These are phyloP conservation scores for Taxillus chinensis DNA, from an alignment of 164 flowering plant genomes.

Conservation along the genomic window DNA sequence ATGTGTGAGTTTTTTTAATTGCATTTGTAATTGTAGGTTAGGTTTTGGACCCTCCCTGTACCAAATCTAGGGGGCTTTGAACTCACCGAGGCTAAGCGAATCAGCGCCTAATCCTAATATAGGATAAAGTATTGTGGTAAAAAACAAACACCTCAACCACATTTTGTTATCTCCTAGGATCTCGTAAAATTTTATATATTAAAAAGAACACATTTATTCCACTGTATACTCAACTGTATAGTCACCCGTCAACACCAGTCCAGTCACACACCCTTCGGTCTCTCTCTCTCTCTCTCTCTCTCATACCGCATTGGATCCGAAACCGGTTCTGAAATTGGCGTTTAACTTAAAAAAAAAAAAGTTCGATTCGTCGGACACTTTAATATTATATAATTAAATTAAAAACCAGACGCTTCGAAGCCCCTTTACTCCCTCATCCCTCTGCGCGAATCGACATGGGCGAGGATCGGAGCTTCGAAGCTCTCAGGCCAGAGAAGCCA, in stretches of 20 bases:
- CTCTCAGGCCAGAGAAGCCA: constrained; percentile 6
- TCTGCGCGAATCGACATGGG: constrained; percentile 20
- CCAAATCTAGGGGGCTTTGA: no score
- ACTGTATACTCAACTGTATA: background rate
- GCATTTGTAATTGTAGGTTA: no score
- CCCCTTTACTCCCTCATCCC: constrained; percentile 6
- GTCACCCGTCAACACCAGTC: constrained; percentile 15
- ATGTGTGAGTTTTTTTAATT: no score
- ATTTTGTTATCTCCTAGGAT: no score
- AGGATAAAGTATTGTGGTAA: no score
- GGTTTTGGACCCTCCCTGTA: no score
- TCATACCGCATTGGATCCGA: background rate
- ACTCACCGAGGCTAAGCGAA: no score
- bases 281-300: background rate
- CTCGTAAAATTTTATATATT: no score
- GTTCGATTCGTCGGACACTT: constrained; percentile 7
- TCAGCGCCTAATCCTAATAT: no score
- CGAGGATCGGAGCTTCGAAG: constrained; percentile 15
- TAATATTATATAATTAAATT: background rate
- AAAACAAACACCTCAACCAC: no score
- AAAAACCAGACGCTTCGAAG: constrained; percentile 9
- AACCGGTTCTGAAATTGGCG: background rate
- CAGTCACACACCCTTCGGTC: background rate
- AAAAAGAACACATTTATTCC: no score
- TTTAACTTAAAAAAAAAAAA: no score